A percentile compares a stretch with the other conserved stretches of the same genome.
Conservation (phyloP, 768 basidiomycete genomes). For the Phylloporus sp. region DNA sequence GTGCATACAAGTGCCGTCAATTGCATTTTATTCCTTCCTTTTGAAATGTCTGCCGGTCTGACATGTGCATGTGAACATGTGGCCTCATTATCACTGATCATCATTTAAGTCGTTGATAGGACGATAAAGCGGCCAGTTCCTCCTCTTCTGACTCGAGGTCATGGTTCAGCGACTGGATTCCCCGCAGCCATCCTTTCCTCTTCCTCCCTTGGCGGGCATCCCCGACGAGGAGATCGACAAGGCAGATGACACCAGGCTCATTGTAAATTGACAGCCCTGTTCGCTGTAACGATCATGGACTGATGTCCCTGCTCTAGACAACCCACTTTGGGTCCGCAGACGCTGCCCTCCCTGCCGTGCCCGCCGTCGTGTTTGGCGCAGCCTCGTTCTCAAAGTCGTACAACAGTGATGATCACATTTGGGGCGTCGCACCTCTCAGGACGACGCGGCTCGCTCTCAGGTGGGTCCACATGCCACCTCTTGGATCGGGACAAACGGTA, state of each 20-base stretch:
- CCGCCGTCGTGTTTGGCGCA: slow-evolving; percentile 65
- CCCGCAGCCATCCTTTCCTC: slow-evolving; percentile 35
- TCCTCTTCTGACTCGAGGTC: neutral
- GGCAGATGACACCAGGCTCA: slow-evolving; percentile 29
- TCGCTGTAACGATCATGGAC: neutral
- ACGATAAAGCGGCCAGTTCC: neutral
- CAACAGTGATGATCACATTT: slow-evolving; percentile 56
- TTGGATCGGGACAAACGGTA: neutral
- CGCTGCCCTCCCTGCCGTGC: slow-evolving; percentile 33
- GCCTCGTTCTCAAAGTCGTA: slow-evolving; percentile 67
- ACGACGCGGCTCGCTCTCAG: slow-evolving; percentile 72
- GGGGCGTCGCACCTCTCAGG: slow-evolving; percentile 55
- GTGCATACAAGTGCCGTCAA: slow-evolving; percentile 24
- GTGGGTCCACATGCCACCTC: slow-evolving; percentile 35
- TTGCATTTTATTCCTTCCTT: slow-evolving; percentile 5
- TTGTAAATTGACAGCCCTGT: slow-evolving; percentile 29
- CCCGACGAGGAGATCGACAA: slow-evolving; percentile 41
- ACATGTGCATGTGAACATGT: slow-evolving; percentile 8
- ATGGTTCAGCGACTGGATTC: slow-evolving; percentile 44
- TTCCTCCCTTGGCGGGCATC: slow-evolving; percentile 39
- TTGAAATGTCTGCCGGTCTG: neutral
- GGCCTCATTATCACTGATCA: slow-evolving; percentile 1
- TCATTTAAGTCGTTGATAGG: neutral
- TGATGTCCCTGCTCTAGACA: slow-evolving; percentile 24
- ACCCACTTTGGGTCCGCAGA: slow-evolving; percentile 28